Base-by-base conservation (phyloP, 257 asterid genomes). In the Coffea canephora region DNA sequence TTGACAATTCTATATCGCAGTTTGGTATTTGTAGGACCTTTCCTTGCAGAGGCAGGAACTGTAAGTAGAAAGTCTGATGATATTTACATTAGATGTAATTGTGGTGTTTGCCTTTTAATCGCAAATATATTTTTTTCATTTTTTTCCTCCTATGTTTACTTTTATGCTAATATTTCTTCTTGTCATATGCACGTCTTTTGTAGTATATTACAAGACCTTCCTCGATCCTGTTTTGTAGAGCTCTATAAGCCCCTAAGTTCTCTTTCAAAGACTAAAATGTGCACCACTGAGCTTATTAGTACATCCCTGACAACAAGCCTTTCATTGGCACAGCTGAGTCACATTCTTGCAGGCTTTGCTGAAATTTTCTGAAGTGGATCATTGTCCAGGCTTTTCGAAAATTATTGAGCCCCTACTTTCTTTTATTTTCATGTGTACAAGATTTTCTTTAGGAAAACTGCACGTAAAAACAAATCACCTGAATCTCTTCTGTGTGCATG, bases 1-100 rank as follows among this genome's bases (percentile, higher is more conserved):
- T 71, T 76, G 73, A 43, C 69, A 46, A 0, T 46, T 46, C 8
- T 46, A 9, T 75, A 83, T 78, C 62, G 81, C 25, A 69, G 39
- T 81, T 71, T 23, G 67, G 39, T 54, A 75, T 72, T 57, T 74
- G 75, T 61, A 75, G 75, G 31, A 71, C 50, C 61, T 54, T 54
- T 69, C 69, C 55, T 18, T 69, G 36, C 54, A 52, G 6, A 13
- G 45, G 62, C 66, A 39, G 77, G 64, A 74, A 78, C 23, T 69
- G 81, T 65, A 83, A 67, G 54, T 77, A 57, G 49, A 75, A 69
- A 72, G 43, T 59, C 79, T 76, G 78, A 69, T 39, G 78, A 66
- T 21, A 10, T 54, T 78, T 72, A 31, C 19, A 39, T 59, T 52
- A 36, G 54, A 74, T 36, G 69, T 59, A 74, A 54, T 74, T 66